Evolutionary conservation across 176 grass and related monocot genomes (phyloP).

Genomic region (Neostapfia colusana): DNA sequence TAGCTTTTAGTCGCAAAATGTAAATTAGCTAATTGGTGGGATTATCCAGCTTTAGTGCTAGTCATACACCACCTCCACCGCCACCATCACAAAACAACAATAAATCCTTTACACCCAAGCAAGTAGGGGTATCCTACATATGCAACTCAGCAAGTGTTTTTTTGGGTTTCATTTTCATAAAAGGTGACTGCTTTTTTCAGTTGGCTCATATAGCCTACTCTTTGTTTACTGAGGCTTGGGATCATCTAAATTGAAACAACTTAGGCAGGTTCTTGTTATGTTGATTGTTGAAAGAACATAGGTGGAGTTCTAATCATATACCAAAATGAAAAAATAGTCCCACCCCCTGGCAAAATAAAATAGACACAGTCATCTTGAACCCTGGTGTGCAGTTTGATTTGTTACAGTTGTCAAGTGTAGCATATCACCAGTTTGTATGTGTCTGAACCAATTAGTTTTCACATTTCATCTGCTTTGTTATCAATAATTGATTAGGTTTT

Average conservation of each 20-base stretch:
- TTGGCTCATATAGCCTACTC: not conserved
- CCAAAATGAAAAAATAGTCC: not conserved
- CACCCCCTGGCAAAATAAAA: not conserved
- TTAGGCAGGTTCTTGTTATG: not conserved
- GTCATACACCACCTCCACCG: not conserved
- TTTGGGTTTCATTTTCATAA: not conserved
- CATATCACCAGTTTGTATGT: not conserved
- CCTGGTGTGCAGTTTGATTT: slow-evolving; percentile 4
- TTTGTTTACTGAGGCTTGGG: not conserved
- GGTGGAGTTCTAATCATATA: not conserved
- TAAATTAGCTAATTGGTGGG: not conserved
- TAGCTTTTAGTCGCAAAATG: not conserved
- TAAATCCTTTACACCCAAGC: not conserved
- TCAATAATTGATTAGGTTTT: not conserved
- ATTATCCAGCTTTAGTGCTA: not conserved
- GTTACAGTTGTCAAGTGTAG: not conserved
- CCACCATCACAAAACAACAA: not conserved
- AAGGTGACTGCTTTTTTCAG: not conserved
- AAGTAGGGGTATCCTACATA: not conserved
- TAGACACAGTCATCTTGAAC: not conserved
- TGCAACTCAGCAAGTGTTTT: not conserved
- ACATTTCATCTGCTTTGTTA: not conserved
- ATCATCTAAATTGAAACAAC: not conserved
- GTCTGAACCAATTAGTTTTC: not conserved
- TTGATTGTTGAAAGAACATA: not conserved